Evolutionary conservation across 768 basidiomycete species (phyloP).

Genomic region (Dictyophora rubrovolvata): DNA sequence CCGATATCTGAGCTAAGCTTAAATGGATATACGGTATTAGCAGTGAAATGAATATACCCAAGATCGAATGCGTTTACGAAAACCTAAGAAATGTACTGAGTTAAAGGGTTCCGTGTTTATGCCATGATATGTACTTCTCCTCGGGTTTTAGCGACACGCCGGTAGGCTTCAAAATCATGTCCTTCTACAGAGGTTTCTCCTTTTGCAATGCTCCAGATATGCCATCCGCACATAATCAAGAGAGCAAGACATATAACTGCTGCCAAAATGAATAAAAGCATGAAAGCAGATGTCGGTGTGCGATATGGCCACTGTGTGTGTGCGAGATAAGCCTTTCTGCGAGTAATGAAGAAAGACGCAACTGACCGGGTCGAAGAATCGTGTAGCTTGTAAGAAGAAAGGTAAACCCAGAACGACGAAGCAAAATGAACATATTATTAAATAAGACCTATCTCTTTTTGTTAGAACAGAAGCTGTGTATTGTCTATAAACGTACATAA

Average conservation of each 20-base stretch:
- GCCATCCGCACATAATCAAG: slow-evolving; percentile 60
- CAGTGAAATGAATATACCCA: slow-evolving; percentile 38
- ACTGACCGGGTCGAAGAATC: slow-evolving; percentile 36
- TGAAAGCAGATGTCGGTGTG: slow-evolving; percentile 60
- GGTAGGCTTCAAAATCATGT: slow-evolving; percentile 78
- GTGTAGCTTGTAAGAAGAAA: slow-evolving; percentile 47
- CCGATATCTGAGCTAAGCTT: slow-evolving; percentile 27
- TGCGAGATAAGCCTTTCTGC: slow-evolving; percentile 6
- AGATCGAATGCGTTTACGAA: slow-evolving; percentile 92
- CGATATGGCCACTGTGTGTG: slow-evolving; percentile 43
- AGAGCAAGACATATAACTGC: slow-evolving; percentile 69
- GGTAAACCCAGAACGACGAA: slow-evolving; percentile 55
- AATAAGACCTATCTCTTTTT: slow-evolving; percentile 45
- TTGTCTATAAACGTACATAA: slow-evolving; percentile 47
- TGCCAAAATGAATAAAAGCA: slow-evolving; percentile 67
- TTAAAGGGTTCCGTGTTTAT: not conserved
- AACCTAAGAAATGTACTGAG: slow-evolving; percentile 28
- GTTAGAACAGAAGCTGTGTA: not conserved
- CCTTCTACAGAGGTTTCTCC: slow-evolving; percentile 88
- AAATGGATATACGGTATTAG: not conserved
- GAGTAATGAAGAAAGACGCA: not conserved
- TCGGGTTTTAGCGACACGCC: slow-evolving; percentile 52
- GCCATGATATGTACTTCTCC: slow-evolving; percentile 45
- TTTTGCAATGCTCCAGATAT: slow-evolving; percentile 55
- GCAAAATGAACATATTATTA: slow-evolving; percentile 59